Evolutionary conservation across 352 stramenopile genomes (phyloP).

Genomic region (Halophytophthora batemanensis): DNA sequence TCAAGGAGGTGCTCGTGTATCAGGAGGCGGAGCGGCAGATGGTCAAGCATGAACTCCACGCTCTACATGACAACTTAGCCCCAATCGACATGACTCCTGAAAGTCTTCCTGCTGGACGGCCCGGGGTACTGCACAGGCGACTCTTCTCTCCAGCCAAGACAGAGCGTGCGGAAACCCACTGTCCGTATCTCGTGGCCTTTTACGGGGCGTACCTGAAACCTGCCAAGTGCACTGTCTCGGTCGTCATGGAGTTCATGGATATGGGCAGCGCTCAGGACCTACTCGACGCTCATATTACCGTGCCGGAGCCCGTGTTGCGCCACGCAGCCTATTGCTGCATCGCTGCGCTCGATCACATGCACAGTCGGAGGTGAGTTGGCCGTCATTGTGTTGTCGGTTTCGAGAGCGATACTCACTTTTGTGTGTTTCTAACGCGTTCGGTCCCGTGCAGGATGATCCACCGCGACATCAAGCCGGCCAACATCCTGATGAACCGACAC

Average conservation of each 20-base stretch:
- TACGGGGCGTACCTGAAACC: constrained; percentile 85
- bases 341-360: constrained; percentile 82
- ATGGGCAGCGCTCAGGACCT: constrained; percentile 85
- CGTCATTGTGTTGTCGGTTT: background rate
- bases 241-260: constrained; percentile 94
- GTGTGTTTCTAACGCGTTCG: background rate
- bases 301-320: constrained; percentile 58
- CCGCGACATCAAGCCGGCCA: constrained; percentile 88
- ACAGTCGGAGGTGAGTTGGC: constrained; percentile 50
- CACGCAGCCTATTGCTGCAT: constrained; percentile 84
- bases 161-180: constrained; percentile 8
- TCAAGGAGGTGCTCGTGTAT: constrained; percentile 85
- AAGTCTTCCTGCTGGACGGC: background rate
- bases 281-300: constrained; percentile 38
- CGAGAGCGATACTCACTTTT: background rate
- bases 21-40: constrained; percentile 79
- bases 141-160: constrained; percentile 12
- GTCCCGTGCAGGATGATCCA: constrained; percentile 63
- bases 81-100: constrained; percentile 34
- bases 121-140: constrained; percentile 7
- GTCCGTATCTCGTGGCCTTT: constrained; percentile 87
- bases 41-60: constrained; percentile 85
- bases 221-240: constrained; percentile 66
- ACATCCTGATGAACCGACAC: constrained; percentile 82
- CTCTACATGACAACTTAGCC: constrained; percentile 81